Evolutionary conservation across 2,329 filamentous ascomycete species (phyloP).

Genomic region (Pseudophaeomoniella oleicola): DNA sequence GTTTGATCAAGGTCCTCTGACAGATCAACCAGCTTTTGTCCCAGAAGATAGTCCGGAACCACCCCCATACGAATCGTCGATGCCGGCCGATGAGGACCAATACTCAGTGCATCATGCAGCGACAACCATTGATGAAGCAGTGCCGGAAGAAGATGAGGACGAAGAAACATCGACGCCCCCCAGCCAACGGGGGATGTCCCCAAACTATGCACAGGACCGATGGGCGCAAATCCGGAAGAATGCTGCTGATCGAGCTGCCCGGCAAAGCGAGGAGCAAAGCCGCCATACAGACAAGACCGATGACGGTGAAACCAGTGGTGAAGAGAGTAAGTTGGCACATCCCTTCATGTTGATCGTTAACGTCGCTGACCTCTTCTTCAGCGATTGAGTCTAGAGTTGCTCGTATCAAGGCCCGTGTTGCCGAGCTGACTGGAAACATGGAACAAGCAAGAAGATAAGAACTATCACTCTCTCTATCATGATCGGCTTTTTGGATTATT

Average conservation of each 20-base stretch:
- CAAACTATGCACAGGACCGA: constrained; percentile 49
- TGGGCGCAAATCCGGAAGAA: constrained; percentile 97
- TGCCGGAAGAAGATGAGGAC: constrained; percentile 4
- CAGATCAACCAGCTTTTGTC: constrained; percentile 72
- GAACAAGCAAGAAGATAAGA: constrained; percentile 40
- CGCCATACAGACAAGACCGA: constrained; percentile 48
- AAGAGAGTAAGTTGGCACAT: constrained; percentile 62
- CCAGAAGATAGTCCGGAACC: constrained; percentile 39
- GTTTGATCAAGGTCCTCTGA: constrained; percentile 80
- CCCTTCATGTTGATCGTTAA: neutral
- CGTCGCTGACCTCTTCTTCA: constrained; percentile 27
- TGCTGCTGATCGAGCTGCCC: constrained; percentile 64
- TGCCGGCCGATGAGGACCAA: constrained; percentile 3
- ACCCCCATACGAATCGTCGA: constrained; percentile 6
- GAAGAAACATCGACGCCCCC: constrained; percentile 4
- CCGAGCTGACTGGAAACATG: constrained; percentile 79
- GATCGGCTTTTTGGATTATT: too few relatives aligned
- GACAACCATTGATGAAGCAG: neutral
- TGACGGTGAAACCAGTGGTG: constrained; percentile 81
- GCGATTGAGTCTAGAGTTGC: constrained; percentile 93
- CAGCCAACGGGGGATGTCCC: constrained; percentile 10
- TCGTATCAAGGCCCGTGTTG: constrained; percentile 92
- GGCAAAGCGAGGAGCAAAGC: constrained; percentile 51
- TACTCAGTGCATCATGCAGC: constrained; percentile 2
- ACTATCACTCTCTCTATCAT: too few relatives aligned